phyloP scores from a whole-genome alignment of 768 basidiomycete species.

The Royoungia palumana region DNA sequence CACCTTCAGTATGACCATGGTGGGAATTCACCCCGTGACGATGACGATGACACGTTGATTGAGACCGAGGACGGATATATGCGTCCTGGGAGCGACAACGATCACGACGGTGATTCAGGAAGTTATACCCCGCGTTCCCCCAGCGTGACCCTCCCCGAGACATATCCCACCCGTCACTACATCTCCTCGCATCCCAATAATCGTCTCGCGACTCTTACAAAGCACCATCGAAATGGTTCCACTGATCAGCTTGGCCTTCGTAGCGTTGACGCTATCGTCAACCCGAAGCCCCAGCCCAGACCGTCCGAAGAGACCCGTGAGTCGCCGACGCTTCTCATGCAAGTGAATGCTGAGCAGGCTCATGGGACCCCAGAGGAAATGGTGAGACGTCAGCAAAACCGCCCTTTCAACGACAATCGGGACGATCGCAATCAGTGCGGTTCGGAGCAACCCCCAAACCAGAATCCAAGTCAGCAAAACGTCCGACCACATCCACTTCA shows the following conservation, averaged over 20 bases:
- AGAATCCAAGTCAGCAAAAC: slow-evolving; percentile 18
- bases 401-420: slow-evolving; percentile 17
- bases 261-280: slow-evolving; percentile 55
- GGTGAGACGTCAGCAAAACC: slow-evolving; percentile 20
- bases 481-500: slow-evolving; percentile 37
- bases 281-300: slow-evolving; percentile 39
- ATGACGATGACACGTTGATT: slow-evolving; percentile 45
- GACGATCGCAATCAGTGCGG: slow-evolving; percentile 6
- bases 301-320: slow-evolving; percentile 29
- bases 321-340: slow-evolving; percentile 12
- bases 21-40: slow-evolving; percentile 40
- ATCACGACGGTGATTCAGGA: slow-evolving; percentile 49
- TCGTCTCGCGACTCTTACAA: slow-evolving; percentile 38
- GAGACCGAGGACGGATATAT: slow-evolving; percentile 37
- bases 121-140: slow-evolving; percentile 70
- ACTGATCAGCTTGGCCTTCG: slow-evolving; percentile 62
- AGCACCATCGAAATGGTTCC: slow-evolving; percentile 53
- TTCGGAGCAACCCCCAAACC: slow-evolving; percentile 21
- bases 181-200: slow-evolving; percentile 28
- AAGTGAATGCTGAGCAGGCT: slow-evolving; percentile 16
- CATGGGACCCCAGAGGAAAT: slow-evolving; percentile 14
- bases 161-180: slow-evolving; percentile 32
- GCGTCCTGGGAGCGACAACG: slow-evolving; percentile 33
- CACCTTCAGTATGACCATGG: slow-evolving; percentile 35
- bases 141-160: slow-evolving; percentile 54